Evolutionary conservation across 2,329 filamentous ascomycete genomes (phyloP).

Genomic region (Pseudogymnoascus pannorum): DNA sequence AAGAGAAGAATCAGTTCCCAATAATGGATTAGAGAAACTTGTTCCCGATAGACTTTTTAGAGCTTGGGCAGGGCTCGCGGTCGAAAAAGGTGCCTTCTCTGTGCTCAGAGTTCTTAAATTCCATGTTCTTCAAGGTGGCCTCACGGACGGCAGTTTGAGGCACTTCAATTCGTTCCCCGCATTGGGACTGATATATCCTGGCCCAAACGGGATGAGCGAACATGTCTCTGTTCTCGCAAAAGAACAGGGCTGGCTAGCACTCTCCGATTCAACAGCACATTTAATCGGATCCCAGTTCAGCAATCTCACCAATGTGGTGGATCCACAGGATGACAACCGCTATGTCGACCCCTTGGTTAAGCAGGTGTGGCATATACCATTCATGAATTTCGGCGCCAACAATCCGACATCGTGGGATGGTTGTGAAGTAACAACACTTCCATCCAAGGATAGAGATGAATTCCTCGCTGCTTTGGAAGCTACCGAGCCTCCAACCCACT

Average conservation of each 20-base stretch:
- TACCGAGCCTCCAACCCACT: not conserved
- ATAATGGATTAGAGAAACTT: not conserved
- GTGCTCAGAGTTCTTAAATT: conserved; percentile 28
- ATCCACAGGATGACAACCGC: not conserved
- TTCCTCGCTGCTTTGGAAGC: not conserved
- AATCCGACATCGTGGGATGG: not conserved
- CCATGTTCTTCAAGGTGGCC: conserved; percentile 20
- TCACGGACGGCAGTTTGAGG: conserved; percentile 24
- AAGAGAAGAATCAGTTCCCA: not conserved
- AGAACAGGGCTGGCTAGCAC: conserved; percentile 21
- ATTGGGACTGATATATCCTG: conserved; percentile 16
- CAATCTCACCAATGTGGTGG: not conserved
- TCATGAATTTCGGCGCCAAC: not conserved
- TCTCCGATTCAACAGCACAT: not conserved
- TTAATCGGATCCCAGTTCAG: not conserved
- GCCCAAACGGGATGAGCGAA: not conserved
- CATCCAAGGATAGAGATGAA: not conserved
- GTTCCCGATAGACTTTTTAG: conserved; percentile 24
- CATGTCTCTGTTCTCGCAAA: conserved; percentile 15
- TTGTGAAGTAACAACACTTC: not conserved
- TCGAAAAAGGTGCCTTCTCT: conserved; percentile 22
- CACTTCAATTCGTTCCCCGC: conserved; percentile 27
- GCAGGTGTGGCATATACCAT: not conserved
- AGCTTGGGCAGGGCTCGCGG: conserved; percentile 25
- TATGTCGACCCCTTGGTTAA: not conserved